phyloP scores from a whole-genome alignment of 176 grass and related monocot species.

The Themeda triandra region DNA sequence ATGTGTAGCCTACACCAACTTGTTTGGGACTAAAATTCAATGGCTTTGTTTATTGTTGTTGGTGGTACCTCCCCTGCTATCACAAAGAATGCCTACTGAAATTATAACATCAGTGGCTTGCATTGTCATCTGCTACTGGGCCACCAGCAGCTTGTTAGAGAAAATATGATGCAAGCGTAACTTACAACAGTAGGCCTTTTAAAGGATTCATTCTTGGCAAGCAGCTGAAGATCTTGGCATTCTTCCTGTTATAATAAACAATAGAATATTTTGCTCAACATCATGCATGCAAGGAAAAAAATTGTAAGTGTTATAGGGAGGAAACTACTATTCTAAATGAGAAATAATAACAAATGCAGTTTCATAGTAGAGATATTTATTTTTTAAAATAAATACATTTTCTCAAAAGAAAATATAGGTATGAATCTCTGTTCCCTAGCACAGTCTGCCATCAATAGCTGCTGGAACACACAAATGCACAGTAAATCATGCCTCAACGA shows the following conservation, averaged over 20 bases:
- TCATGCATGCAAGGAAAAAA: constrained; percentile 22
- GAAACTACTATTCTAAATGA: not conserved
- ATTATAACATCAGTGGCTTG: not conserved
- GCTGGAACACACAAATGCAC: not conserved
- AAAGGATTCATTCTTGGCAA: constrained; percentile 52
- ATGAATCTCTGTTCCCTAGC: not conserved
- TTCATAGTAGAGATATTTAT: not conserved
- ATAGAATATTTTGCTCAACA: constrained; percentile 12
- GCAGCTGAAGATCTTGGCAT: constrained; percentile 58
- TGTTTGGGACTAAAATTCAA: not conserved
- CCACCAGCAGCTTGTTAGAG: not conserved
- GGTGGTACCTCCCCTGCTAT: not conserved
- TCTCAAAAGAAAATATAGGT: not conserved
- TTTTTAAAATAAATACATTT: constrained; percentile 1
- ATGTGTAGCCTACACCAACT: not conserved
- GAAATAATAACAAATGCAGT: not conserved
- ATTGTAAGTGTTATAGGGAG: not conserved
- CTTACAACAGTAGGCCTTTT: constrained; percentile 86
- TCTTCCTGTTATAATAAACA: constrained; percentile 64
- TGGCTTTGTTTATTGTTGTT: not conserved
- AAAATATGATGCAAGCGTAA: constrained; percentile 7
- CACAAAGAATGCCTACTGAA: constrained; percentile 6
- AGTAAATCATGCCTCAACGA: constrained; percentile 77
- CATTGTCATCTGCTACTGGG: not conserved
- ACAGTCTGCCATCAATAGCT: not conserved